Conservation (phyloP, 2,329 filamentous ascomycete species). For the Epichloe festucae region DNA sequence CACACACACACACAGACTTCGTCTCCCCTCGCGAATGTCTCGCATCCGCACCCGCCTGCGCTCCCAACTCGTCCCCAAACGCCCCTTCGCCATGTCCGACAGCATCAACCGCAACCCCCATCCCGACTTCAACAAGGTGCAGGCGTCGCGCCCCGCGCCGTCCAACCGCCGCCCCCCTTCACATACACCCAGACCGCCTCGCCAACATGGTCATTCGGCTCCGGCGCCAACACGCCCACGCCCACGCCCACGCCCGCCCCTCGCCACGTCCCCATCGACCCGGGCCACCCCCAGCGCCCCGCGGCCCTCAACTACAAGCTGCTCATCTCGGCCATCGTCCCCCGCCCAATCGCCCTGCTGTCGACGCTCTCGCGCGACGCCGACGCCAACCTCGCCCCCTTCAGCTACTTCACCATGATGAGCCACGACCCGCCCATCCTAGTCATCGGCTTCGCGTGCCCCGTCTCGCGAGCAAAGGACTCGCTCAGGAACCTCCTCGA, state of each 20-base stretch:
- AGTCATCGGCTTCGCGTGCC: slow-evolving; percentile 39
- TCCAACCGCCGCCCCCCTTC: slow-evolving; percentile 29
- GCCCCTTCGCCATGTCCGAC: slow-evolving; percentile 12
- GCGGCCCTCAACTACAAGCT: slow-evolving; percentile 78
- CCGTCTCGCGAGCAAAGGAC: slow-evolving; percentile 54
- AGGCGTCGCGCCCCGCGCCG: slow-evolving; percentile 52
- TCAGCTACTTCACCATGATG: slow-evolving; percentile 75
- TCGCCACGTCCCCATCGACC: slow-evolving; percentile 67
- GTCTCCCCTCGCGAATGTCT: not conserved
- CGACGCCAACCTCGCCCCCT: slow-evolving; percentile 65
- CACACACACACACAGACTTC: not conserved
- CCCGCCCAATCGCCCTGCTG: slow-evolving; percentile 58
- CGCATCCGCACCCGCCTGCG: not conserved
- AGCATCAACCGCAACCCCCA: slow-evolving; percentile 49
- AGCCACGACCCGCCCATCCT: slow-evolving; percentile 82
- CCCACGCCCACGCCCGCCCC: slow-evolving; percentile 8
- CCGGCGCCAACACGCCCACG: slow-evolving; percentile 43
- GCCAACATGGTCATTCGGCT: slow-evolving; percentile 52
- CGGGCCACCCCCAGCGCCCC: slow-evolving; percentile 56
- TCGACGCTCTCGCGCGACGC: slow-evolving; percentile 46
- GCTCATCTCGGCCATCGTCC: slow-evolving; percentile 69
- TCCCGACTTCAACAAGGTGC: slow-evolving; percentile 61
- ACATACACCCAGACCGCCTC: slow-evolving; percentile 49
- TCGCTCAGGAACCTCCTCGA: slow-evolving; percentile 61
- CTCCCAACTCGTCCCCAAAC: not conserved